phyloP scores from a whole-genome alignment of 257 asterid species.

The Nicotiana attenuata region DNA sequence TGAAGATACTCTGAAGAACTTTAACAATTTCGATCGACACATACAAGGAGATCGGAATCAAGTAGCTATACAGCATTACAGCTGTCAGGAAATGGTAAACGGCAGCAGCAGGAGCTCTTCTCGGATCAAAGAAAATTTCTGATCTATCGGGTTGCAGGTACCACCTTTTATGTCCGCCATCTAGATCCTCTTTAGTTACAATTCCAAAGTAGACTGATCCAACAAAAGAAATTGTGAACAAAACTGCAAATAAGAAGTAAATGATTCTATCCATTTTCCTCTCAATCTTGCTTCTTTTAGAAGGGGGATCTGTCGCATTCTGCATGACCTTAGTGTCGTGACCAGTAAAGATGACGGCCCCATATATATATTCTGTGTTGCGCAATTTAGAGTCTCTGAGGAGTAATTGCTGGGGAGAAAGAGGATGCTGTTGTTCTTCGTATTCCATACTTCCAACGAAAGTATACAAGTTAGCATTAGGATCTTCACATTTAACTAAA shows the following conservation, averaged over 20 bases:
- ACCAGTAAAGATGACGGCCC: conserved; percentile 87
- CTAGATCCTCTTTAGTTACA: conserved; percentile 51
- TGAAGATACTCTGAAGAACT: conserved; percentile 84
- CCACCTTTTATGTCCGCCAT: conserved; percentile 63
- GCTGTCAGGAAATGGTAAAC: conserved; percentile 70
- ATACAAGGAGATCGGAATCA: conserved; percentile 83
- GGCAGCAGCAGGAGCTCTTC: conserved; percentile 67
- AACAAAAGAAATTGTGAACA: conserved; percentile 48
- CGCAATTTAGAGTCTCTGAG: conserved; percentile 80
- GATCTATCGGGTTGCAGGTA: conserved; percentile 53
- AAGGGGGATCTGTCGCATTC: conserved; percentile 83
- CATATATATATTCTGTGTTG: conserved; percentile 72
- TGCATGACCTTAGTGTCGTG: conserved; percentile 91
- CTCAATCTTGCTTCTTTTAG: conserved; percentile 89
- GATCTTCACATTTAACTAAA: conserved; percentile 77
- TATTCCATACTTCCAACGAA: conserved; percentile 77
- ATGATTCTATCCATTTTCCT: conserved; percentile 81
- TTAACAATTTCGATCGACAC: conserved; percentile 86
- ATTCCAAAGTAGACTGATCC: conserved; percentile 83
- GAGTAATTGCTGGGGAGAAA: conserved; percentile 78
- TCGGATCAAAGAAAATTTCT: conserved; percentile 61
- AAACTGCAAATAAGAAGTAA: conserved; percentile 63
- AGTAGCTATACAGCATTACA: conserved; percentile 62
- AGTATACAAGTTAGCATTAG: conserved; percentile 76
- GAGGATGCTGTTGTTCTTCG: conserved; percentile 52